Evolutionary conservation across 1,139 yeast species (phyloP).

Genomic region (Blastobotrys aristatus): DNA sequence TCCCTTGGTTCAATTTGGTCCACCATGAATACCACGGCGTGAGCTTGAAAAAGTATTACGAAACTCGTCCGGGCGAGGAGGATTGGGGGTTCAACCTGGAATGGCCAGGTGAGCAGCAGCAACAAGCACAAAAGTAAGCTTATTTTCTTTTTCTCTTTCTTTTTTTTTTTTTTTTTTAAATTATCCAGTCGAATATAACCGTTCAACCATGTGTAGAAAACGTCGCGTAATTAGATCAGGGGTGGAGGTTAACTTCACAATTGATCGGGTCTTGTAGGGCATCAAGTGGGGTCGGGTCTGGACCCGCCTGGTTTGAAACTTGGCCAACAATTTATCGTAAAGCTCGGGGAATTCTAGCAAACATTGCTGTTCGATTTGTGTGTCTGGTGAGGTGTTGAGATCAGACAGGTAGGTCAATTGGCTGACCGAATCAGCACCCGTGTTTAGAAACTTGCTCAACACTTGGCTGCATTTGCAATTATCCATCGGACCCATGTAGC

Average conservation of each 20-base stretch:
- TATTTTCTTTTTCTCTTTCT: not conserved
- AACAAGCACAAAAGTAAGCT: slow-evolving; percentile 4
- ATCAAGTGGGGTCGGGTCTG: slow-evolving; percentile 4
- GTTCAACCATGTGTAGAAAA: slow-evolving; percentile 3
- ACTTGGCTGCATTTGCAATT: slow-evolving; percentile 7
- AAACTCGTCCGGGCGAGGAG: slow-evolving; percentile 48
- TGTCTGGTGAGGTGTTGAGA: no score
- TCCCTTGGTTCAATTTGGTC: slow-evolving; percentile 83
- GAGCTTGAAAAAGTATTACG: slow-evolving; percentile 64
- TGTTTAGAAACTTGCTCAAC: not conserved
- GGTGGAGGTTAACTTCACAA: not conserved
- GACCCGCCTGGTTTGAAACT: slow-evolving; percentile 1
- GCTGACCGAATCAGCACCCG: not conserved
- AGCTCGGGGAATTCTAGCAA: slow-evolving; percentile 1
- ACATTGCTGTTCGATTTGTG: slow-evolving; percentile 4
- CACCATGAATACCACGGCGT: slow-evolving; percentile 83
- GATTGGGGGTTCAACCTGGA: slow-evolving; percentile 37
- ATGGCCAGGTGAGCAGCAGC: slow-evolving; percentile 19
- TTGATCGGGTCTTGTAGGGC: slow-evolving; percentile 8
- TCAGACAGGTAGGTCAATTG: not conserved
- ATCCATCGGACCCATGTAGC: slow-evolving; percentile 9
- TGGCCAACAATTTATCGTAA: not conserved
- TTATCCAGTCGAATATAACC: not conserved
- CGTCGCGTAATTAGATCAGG: slow-evolving; percentile 2
- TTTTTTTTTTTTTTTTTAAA: not conserved